Conservation (phyloP, 768 basidiomycete genomes). For the Lentinula sp. region DNA sequence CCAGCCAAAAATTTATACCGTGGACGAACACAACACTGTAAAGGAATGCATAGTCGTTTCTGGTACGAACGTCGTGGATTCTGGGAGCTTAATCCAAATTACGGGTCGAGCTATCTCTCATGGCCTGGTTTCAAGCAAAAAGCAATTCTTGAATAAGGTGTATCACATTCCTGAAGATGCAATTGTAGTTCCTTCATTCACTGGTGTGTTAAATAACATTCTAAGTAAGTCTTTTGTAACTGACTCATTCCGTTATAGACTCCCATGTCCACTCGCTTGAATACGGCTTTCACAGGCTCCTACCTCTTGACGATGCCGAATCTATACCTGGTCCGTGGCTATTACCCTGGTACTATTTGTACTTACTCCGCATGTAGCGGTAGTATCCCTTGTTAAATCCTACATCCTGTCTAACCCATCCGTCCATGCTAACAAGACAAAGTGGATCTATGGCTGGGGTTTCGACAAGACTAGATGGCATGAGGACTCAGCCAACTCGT, state of each 20-base stretch:
- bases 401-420: constrained; percentile 3
- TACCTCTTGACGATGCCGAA: constrained; percentile 4
- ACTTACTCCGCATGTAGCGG: background rate
- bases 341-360: background rate
- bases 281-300: constrained; percentile 1
- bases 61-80: constrained; percentile 1
- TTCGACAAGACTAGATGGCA: constrained; percentile 2
- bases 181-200: constrained; percentile 1
- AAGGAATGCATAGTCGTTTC: background rate
- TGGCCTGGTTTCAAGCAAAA: background rate
- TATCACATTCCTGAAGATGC: background rate
- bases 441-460: constrained; percentile 4
- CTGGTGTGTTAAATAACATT: background rate
- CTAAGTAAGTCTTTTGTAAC: background rate
- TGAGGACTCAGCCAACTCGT: background rate
- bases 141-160: background rate
- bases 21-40: background rate
- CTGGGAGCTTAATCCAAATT: background rate
- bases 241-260: background rate
- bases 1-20: background rate
- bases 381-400: background rate
- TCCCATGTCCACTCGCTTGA: constrained; percentile 4
- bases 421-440: background rate
- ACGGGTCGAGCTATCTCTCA: background rate
- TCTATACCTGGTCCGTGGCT: background rate